phyloP scores from a whole-genome alignment of 2,329 filamentous ascomycete species.

The Periconia sp. region DNA sequence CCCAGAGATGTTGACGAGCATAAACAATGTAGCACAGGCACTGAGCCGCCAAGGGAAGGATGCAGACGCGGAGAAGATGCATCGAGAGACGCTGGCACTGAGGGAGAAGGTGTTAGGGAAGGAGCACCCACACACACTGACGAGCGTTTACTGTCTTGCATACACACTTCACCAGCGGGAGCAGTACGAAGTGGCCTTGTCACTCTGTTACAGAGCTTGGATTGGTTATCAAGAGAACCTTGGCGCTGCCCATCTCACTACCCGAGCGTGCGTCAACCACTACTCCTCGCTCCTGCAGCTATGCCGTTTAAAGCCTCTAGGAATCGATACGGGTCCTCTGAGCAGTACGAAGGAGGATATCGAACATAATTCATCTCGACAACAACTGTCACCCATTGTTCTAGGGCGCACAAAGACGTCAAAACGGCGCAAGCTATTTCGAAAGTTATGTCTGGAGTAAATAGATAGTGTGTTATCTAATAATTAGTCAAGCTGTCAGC shows the following conservation, averaged over 20 bases:
- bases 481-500: too few relatives aligned
- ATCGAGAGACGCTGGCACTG: background rate
- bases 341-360: too few relatives aligned
- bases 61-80: constrained; percentile 2
- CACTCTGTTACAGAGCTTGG: too few relatives aligned
- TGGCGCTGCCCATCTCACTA: background rate
- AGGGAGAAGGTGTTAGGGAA: constrained; percentile 1
- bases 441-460: too few relatives aligned
- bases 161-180: background rate
- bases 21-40: background rate
- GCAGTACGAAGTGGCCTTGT: constrained; percentile 5
- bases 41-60: constrained; percentile 1
- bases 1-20: constrained; percentile 7
- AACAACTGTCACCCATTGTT: too few relatives aligned
- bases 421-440: too few relatives aligned
- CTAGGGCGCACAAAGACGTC: too few relatives aligned
- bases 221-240: background rate
- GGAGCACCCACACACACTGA: constrained; percentile 1
- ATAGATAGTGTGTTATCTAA: too few relatives aligned
- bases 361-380: too few relatives aligned
- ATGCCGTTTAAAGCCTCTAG: background rate
- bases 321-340: too few relatives aligned
- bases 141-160: constrained; percentile 1
- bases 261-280: background rate
- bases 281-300: background rate